Evolutionary conservation across 768 basidiomycete genomes (phyloP).

Genomic region (Filobasidium floriforme): DNA sequence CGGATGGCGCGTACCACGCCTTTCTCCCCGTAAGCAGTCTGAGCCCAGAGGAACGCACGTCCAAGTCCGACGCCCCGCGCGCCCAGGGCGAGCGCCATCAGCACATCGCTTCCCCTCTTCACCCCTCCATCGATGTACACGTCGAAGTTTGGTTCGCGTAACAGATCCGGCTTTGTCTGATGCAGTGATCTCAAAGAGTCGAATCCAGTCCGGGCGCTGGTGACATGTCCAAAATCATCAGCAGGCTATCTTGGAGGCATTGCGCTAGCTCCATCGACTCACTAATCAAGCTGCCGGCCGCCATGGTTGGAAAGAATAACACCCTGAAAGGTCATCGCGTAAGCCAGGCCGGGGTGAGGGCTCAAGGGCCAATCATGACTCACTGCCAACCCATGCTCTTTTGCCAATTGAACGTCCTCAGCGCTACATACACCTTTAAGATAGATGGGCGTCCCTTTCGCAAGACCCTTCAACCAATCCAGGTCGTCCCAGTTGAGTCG

Average conservation of each 20-base stretch:
- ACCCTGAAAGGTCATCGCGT: slow-evolving; percentile 48
- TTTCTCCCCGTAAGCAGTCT: slow-evolving; percentile 46
- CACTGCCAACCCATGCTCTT: slow-evolving; percentile 61
- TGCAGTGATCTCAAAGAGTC: slow-evolving; percentile 49
- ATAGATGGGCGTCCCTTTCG: slow-evolving; percentile 48
- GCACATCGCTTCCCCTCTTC: slow-evolving; percentile 71
- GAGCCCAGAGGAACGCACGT: slow-evolving; percentile 46
- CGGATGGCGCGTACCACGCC: slow-evolving; percentile 43
- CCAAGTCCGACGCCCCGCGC: slow-evolving; percentile 46
- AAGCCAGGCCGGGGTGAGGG: too few relatives aligned
- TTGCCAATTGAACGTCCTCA: slow-evolving; percentile 77
- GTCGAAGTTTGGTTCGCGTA: slow-evolving; percentile 36
- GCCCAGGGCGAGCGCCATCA: slow-evolving; percentile 73
- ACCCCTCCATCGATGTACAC: slow-evolving; percentile 85
- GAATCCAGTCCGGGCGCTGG: slow-evolving; percentile 44
- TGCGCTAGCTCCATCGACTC: not conserved
- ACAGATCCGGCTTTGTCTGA: slow-evolving; percentile 36
- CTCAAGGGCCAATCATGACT: not conserved
- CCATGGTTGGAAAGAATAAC: slow-evolving; percentile 85
- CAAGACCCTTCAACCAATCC: slow-evolving; percentile 40
- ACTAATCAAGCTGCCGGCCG: slow-evolving; percentile 49
- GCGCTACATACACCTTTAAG: slow-evolving; percentile 48
- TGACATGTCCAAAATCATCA: not conserved
- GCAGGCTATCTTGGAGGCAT: slow-evolving; percentile 7
- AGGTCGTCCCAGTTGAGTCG: slow-evolving; percentile 43